Conservation (phyloP, 352 stramenopile genomes). For the Nothophytophthora sp. region DNA sequence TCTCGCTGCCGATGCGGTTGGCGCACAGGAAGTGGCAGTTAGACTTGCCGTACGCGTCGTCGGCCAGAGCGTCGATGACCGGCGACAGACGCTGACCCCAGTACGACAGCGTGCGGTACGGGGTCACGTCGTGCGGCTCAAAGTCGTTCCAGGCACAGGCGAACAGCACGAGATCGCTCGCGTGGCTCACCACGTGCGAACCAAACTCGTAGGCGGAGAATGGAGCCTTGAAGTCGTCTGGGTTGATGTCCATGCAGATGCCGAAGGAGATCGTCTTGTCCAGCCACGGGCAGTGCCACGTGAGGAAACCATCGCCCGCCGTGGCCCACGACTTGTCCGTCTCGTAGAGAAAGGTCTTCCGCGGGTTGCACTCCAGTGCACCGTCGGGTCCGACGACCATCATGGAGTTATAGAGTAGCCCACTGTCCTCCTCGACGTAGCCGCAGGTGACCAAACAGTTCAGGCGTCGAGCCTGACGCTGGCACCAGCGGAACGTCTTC, state of each 20-base stretch:
- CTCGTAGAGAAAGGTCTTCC: constrained; percentile 86
- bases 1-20: constrained; percentile 79
- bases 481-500: constrained; percentile 69
- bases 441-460: constrained; percentile 70
- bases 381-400: constrained; percentile 74
- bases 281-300: constrained; percentile 79
- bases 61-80: constrained; percentile 44
- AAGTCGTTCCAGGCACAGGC: constrained; percentile 85
- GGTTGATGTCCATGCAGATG: constrained; percentile 92
- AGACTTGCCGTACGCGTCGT: constrained; percentile 35
- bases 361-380: constrained; percentile 66
- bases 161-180: constrained; percentile 80
- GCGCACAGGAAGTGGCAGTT: constrained; percentile 78
- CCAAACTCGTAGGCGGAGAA: constrained; percentile 79
- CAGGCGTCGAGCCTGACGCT: constrained; percentile 57
- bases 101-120: constrained; percentile 63
- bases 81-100: constrained; percentile 70
- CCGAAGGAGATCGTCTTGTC: constrained; percentile 79
- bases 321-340: constrained; percentile 84
- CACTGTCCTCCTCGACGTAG: constrained; percentile 55
- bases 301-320: constrained; percentile 53
- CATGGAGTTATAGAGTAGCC: constrained; percentile 78
- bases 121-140: constrained; percentile 46
- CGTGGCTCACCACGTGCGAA: constrained; percentile 39
- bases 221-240: constrained; percentile 70